Evolutionary conservation across 176 grass and related monocot genomes (phyloP), one percentile per base, ranked within the genome.

Genomic region (Alopecurus myosuroides): DNA sequence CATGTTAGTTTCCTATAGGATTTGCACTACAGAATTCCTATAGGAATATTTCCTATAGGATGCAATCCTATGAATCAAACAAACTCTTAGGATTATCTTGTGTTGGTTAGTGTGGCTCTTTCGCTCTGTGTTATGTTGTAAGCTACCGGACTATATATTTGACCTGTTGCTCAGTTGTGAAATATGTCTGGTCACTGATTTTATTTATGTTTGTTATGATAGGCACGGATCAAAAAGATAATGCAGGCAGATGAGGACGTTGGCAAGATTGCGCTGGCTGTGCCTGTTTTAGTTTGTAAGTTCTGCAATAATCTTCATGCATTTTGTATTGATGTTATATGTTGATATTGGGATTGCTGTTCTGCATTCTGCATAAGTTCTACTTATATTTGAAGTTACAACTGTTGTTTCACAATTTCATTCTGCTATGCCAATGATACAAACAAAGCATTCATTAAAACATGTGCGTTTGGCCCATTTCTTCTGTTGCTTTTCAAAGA

Each of bases 171-270:
- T 14, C 19, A 37, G 35, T 44, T 74, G 39, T 67, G 28, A 66
- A 56, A 44, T 82, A 29, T 81, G 30, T 37, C 22, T 41, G 8
- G 41, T 37, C 31, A 40, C 77, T 86, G 42, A 64, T 76, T 46
- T 35, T 84, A 40, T 51, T 37, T 88, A 52, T n/a, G 31, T 58
- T 80, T 90, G 26, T 66, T 86, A 22, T 88, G 62, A 61, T 60
- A 97, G 97, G 86, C 97, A 37, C 90, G 94, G 70, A 99, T 99
- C 86, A 99, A 99, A 80, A 99, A 99, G 88, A 99, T 99, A 75
- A 99, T 99, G 97, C 94, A 99, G 92, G 90, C 97, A 89, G 97
- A 99, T 86, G 97, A 99, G 79, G 97, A 99, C 18, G 94, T 99
- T 62, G 94, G 97, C 56, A 99, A 99, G 86, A 99, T 99, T 82